Base-by-base conservation (phyloP, 108 stramenopile genomes). In the Discostella stelligeroides region DNA sequence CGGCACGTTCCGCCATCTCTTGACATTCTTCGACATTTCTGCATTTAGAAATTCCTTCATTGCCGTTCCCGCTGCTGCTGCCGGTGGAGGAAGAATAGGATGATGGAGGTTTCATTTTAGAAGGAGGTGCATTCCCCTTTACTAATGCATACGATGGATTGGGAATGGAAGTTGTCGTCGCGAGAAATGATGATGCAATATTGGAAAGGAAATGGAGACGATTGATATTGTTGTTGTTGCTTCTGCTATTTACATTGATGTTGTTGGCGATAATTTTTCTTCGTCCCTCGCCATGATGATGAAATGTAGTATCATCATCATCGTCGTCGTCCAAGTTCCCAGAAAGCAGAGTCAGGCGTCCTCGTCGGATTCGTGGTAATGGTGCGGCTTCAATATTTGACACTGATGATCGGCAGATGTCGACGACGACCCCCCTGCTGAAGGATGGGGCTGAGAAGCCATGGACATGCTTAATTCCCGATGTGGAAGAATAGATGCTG, bases 1-100 rank as follows among this genome's bases (percentile, higher is more conserved):
- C 82, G 18, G 67, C 70, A 21, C 60, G 25, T 43, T 88, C 87
- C 17, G 90, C 92, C 69, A 76, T 46, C 27, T 85, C 92, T 76
- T 91, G 92, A 62, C 92, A 94, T 67, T 94, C 92, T 64, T 94
- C 89, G 7, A 94, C 88, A 54, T 94, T 94, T 63, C 85, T 82
- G 55, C 92, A 94, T 62, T 86, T 94, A 25, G 67, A 65, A 49
- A 77, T 81, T 50, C 73, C 82, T 30, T 20, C 68, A 4, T 45
- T n/a, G 23, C 4, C 24, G 21, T 12, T 53, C 43, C 13, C 6
- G 37, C 25, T 29, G 58, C 27, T 37, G 51, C 20, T 30, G n/a
- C n/a, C 28, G 2, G 43, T 47, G 21, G 49, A 29, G 2, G 42
- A 39, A 10, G 43, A 12, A 27, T 17, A 29, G 18, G 37, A 6